Evolutionary conservation across 345 rosid species (phyloP), one percentile per base, ranked within the genome.

Genomic region (Hypericum androsaemum): DNA sequence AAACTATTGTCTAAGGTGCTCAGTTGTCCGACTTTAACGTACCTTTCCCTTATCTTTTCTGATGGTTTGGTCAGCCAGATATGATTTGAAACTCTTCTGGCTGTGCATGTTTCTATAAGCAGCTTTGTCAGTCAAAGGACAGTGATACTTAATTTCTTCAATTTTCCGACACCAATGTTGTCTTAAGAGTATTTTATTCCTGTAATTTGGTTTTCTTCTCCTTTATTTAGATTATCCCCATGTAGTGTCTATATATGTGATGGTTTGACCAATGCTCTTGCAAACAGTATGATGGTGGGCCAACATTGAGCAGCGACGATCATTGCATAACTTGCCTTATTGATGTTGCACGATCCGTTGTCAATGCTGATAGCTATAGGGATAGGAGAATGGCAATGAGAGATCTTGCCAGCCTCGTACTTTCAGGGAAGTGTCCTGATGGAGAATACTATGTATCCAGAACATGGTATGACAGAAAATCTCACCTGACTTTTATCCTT

Each of bases 341-440:
- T 37, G 88, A 83, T 74, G 78, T 74, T 42, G 96, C 96, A 11
- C 71, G 60, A 47, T 66, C 74, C 39, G 64, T 84, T 58, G 89
- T 88, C 55, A 81, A 60, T 65, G 88, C 84, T 54, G 98, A 84
- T 67, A 83, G 95, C 78, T 92, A 92, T 59, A 77, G 89, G 74
- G 95, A 88, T 71, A 82, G 81, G 67, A 78, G 96, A 77, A 75
- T 75, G 69, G 59, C 68, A 54, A 78, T 88, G 94, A 92, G 78
- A 71, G 81, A 59, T 61, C 63, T 84, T 55, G 95, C 84, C 59
- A 75, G 58, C 41, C 58, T 72, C 62, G 89, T 73, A 41, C 74
- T 92, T 51, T 58, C 77, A 0, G 89, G 84, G 52, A 84, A 82
- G 70, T 69, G 80, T 53, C 59, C 49, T 10, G 94, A 83, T 42